phyloP scores from a whole-genome alignment of 192 early-diverging fungal species.

The Coemansia sp. region DNA sequence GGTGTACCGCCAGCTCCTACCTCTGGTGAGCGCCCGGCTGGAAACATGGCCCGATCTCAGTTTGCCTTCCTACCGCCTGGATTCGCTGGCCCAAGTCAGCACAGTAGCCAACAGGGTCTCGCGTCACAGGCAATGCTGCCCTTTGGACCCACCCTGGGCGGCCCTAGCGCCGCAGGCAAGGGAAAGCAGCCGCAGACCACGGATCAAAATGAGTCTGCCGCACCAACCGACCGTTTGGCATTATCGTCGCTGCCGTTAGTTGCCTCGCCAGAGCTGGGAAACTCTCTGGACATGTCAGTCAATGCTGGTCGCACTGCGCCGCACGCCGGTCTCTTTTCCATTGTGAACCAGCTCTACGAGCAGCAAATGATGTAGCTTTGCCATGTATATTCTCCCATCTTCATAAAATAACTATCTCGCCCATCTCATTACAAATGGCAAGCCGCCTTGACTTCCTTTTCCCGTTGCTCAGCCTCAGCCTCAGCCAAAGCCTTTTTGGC shows the following conservation, averaged over 20 bases:
- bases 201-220: neutral
- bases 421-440: neutral
- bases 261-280: constrained; percentile 41
- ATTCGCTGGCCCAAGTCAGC: constrained; percentile 14
- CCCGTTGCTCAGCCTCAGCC: constrained; percentile 63
- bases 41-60: constrained; percentile 33
- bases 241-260: constrained; percentile 47
- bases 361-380: constrained; percentile 17
- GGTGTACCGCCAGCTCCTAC: neutral
- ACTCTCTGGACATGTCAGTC: constrained; percentile 11
- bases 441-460: constrained; percentile 57
- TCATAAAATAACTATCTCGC: too few species aligned
- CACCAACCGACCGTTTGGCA: constrained; percentile 27
- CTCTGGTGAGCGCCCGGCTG: neutral
- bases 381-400: neutral
- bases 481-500: constrained; percentile 70
- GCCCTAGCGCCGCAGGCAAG: constrained; percentile 4
- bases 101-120: constrained; percentile 17
- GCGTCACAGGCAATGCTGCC: constrained; percentile 49
- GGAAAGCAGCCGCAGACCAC: constrained; percentile 7
- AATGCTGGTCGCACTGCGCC: constrained; percentile 9
- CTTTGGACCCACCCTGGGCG: constrained; percentile 47
- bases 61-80: constrained; percentile 49
- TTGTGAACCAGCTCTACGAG: constrained; percentile 53
- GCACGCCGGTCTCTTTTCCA: constrained; percentile 33